Evolutionary conservation across 352 stramenopile species (phyloP).

Genomic region (Plasmopara viticola): DNA sequence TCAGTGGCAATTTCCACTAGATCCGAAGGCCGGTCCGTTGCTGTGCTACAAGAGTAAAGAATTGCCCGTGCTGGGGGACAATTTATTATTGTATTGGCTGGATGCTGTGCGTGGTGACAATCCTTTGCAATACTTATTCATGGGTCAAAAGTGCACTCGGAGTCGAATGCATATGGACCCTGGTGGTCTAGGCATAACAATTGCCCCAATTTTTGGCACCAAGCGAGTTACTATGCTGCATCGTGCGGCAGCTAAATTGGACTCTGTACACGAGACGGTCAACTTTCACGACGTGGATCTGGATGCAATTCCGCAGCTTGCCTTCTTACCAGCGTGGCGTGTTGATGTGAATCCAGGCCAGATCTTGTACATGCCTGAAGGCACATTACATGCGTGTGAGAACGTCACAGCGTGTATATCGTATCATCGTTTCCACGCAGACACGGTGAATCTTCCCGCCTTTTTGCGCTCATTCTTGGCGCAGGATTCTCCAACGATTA

Average conservation of each 20-base stretch:
- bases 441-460: slow-evolving; percentile 85
- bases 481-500: slow-evolving; percentile 85
- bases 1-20: slow-evolving; percentile 93
- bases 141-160: slow-evolving; percentile 85
- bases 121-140: slow-evolving; percentile 93
- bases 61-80: slow-evolving; percentile 86
- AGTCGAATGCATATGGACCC: slow-evolving; percentile 89
- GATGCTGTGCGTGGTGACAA: slow-evolving; percentile 84
- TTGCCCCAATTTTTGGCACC: slow-evolving; percentile 88
- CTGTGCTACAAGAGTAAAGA: slow-evolving; percentile 83
- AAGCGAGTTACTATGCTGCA: slow-evolving; percentile 77
- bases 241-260: slow-evolving; percentile 66
- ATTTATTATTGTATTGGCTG: slow-evolving; percentile 90
- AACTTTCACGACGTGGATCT: slow-evolving; percentile 82
- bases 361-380: slow-evolving; percentile 91
- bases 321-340: slow-evolving; percentile 82
- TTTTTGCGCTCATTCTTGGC: slow-evolving; percentile 88
- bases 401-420: slow-evolving; percentile 92
- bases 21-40: slow-evolving; percentile 61
- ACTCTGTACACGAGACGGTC: slow-evolving; percentile 77
- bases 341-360: slow-evolving; percentile 87
- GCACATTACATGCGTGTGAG: slow-evolving; percentile 88
- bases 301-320: slow-evolving; percentile 81
- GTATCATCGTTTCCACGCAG: slow-evolving; percentile 93
- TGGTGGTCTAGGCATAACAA: slow-evolving; percentile 89